These are phyloP conservation scores for Pelargonium citronellum DNA, from an alignment of 441 rosid species.

Conservation along the genomic window DNA sequence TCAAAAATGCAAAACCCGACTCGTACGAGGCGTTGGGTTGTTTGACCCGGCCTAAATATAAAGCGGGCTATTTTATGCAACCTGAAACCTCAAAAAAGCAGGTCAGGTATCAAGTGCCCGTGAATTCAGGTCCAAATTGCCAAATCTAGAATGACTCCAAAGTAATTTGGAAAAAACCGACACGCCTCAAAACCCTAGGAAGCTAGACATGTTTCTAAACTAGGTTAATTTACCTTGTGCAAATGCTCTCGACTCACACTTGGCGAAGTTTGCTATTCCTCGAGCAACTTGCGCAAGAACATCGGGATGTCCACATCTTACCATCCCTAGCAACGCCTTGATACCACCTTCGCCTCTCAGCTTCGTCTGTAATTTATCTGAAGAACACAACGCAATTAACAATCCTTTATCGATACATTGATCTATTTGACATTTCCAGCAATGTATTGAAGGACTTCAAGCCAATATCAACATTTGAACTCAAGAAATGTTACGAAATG, in stretches of 20 bases:
- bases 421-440: no score
- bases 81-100: no score
- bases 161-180: no score
- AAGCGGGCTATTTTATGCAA: no score
- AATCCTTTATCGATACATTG: neutral
- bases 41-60: no score
- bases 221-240: slow-evolving; percentile 51
- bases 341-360: slow-evolving; percentile 93
- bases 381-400: neutral
- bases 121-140: no score
- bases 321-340: slow-evolving; percentile 94
- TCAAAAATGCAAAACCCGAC: no score
- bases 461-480: no score
- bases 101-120: no score
- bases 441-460: no score
- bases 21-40: no score
- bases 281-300: slow-evolving; percentile 99
- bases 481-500: neutral
- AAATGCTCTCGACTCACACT: slow-evolving; percentile 94
- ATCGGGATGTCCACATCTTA: slow-evolving; percentile 77
- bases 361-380: slow-evolving; percentile 80
- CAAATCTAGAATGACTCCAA: no score
- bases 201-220: neutral
- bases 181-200: neutral
- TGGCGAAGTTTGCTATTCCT: slow-evolving; percentile 95